phyloP scores from a whole-genome alignment of 169 alveolate genomes.

The Cyclospora cayetanensis region DNA sequence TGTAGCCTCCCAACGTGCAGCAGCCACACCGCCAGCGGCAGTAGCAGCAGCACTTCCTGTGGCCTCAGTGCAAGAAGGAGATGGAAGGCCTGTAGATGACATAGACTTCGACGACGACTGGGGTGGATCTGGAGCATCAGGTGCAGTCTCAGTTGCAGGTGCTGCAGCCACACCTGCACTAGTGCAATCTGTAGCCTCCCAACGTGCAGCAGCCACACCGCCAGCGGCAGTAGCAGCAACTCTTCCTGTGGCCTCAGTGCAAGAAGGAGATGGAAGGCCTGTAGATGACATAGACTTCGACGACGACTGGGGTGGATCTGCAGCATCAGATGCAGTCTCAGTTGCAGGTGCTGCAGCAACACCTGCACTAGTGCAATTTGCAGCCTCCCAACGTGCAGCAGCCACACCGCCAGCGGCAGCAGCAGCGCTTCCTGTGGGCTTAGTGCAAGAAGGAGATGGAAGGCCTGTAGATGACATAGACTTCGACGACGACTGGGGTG shows the following conservation, averaged over 20 bases:
- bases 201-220: not conserved
- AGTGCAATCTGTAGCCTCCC: not conserved
- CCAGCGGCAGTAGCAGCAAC: not conserved
- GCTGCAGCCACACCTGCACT: not conserved
- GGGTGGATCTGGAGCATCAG: not conserved
- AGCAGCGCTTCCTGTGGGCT: not conserved
- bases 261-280: no score
- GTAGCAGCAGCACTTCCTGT: slow-evolving; percentile 2
- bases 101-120: not conserved
- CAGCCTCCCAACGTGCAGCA: no score
- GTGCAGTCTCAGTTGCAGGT: not conserved
- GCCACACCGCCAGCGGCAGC: not conserved
- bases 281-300: not conserved
- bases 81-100: not conserved
- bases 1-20: no score
- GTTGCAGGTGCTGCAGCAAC: not conserved
- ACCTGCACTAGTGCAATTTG: not conserved
- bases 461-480: not conserved
- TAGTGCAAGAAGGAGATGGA: slow-evolving; percentile 12
- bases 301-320: slow-evolving; percentile 7
- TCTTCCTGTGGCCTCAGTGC: not conserved
- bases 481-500: slow-evolving; percentile 32
- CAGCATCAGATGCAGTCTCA: not conserved
- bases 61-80: no score
- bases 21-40: not conserved